Percentiles rank a stretch among this genome's conserved stretches.
Evolutionary conservation across 352 stramenopile genomes (phyloP).

Genomic region (Aphanomyces invadans): DNA sequence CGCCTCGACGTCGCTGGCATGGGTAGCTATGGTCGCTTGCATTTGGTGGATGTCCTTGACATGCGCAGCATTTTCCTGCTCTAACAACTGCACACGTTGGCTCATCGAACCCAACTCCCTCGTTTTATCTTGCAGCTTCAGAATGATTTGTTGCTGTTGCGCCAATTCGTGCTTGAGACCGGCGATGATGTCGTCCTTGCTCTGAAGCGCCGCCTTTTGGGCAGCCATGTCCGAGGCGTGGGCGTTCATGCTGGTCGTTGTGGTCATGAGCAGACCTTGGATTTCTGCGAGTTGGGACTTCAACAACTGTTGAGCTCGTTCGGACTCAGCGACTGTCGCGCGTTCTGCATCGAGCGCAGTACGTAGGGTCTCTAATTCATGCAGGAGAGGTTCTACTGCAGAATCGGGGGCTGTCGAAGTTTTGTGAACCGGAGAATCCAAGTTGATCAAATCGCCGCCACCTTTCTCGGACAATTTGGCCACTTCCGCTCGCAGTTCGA

Average conservation of each 20-base stretch:
- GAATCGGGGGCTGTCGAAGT: neutral
- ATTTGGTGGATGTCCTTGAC: neutral
- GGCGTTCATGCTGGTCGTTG: neutral
- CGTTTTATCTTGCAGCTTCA: conserved; percentile 2
- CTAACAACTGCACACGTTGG: neutral
- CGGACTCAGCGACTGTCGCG: neutral
- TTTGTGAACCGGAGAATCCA: neutral
- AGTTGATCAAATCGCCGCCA: conserved; percentile 1
- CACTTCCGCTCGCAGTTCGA: neutral
- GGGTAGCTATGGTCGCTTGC: neutral
- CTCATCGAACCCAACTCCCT: neutral
- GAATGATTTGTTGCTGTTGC: neutral
- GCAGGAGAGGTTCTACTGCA: neutral
- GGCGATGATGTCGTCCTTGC: neutral
- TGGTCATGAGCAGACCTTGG: neutral
- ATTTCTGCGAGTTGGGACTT: neutral
- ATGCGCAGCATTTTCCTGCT: neutral
- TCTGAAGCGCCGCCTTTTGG: neutral
- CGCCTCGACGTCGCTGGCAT: neutral
- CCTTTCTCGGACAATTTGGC: neutral
- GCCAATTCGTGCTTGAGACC: neutral
- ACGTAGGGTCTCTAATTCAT: conserved; percentile 7
- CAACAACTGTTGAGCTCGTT: neutral
- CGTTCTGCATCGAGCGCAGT: neutral
- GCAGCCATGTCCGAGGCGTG: neutral